Evolutionary conservation across 768 basidiomycete species (phyloP), one percentile per base, ranked within the genome.

Genomic region (Pulveroboletus sp.): DNA sequence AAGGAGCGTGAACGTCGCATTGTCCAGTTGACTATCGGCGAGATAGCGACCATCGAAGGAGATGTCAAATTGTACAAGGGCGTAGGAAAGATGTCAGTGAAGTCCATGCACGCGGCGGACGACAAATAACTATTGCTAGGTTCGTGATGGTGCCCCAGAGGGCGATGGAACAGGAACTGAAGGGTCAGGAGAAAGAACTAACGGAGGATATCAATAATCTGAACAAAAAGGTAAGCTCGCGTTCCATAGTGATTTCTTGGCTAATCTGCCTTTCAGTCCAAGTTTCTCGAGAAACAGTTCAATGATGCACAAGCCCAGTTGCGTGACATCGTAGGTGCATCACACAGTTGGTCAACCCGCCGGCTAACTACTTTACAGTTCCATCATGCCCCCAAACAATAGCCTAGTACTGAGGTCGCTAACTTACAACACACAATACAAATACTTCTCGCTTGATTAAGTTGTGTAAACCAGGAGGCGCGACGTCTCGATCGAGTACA

Each of bases 271-370:
- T 36, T 34, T 23, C 50, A 94, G 91, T 77, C 83, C 21, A 94
- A 94, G 69, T 95, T 87, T 66, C 77, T 97, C 3, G 94, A 97
- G 68, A 95, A 95, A 60, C 92, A 95, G 62, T 90, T 87, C 63
- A 88, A 85, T 47, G 92, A 94, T 56, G 91, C 94, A 2, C 90
- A 94, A 69, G 72, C 73, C 19, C 93, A 94, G 62, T 72, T 95
- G 43, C 81, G 86, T 37, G 90, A 93, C 64, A 92, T 93, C 25
- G 90, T 91, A 58, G 48, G 84, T 71, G 4, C 13, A 31, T 24
- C 33, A 8, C 19, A 36, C 20, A 3, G 3, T 21, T 13, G 38
- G 19, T 19, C 24, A 44, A 5, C 8, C 16, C 11, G 27, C 23
- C 39, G 11, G 38, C 40, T 66, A 17, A 61, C 38, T 23, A 29